phyloP scores from a whole-genome alignment of 495 filamentous ascomycete species.

The Lichenothelia convexa region DNA sequence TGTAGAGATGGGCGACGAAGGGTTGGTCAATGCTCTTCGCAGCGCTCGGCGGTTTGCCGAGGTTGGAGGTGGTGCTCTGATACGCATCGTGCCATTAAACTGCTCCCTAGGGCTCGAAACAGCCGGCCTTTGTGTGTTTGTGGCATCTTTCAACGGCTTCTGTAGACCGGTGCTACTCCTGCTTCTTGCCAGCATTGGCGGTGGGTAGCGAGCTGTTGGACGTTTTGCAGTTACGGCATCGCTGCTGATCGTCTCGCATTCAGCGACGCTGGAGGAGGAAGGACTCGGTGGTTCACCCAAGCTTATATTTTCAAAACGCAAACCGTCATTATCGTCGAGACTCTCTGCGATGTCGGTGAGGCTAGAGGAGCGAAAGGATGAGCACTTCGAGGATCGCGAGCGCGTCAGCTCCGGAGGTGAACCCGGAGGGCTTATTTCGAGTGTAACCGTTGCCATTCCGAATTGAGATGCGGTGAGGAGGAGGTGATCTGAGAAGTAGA shows the following conservation, averaged over 20 bases:
- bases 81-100: slow-evolving; percentile 14
- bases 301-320: slow-evolving; percentile 86
- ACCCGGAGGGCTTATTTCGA: no score
- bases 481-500: no score
- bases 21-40: slow-evolving; percentile 24
- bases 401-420: slow-evolving; percentile 71
- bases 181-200: slow-evolving; percentile 2
- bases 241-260: no score
- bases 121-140: slow-evolving; percentile 13
- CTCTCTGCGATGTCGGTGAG: slow-evolving; percentile 43
- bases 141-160: slow-evolving; percentile 15
- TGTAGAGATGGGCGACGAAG: slow-evolving; percentile 28
- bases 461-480: no score
- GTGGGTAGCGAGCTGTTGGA: slow-evolving; percentile 4
- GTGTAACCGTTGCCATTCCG: no score
- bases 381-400: slow-evolving; percentile 79
- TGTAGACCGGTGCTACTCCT: no score
- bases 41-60: slow-evolving; percentile 14
- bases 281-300: slow-evolving; percentile 38
- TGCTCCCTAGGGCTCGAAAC: slow-evolving; percentile 24
- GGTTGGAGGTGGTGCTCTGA: slow-evolving; percentile 16
- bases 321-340: slow-evolving; percentile 17
- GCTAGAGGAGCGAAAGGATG: slow-evolving; percentile 65
- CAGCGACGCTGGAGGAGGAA: neutral
- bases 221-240: no score